Conservation (phyloP, 192 early-diverging fungal species). For the Rhizophagus clarus region DNA sequence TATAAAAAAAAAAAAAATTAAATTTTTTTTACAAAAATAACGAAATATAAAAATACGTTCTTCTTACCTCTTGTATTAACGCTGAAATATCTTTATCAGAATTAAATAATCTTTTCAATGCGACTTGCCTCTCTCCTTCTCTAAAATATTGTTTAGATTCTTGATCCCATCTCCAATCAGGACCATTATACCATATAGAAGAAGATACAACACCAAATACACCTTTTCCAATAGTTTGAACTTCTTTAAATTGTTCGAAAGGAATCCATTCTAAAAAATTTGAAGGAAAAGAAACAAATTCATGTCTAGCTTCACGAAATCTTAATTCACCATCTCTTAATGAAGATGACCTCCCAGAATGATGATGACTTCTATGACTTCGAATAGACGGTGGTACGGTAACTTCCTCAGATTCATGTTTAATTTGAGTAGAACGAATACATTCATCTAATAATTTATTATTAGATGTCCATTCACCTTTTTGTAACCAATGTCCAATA, state of each 20-base stretch:
- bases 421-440: neutral
- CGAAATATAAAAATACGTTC: neutral
- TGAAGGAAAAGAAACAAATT: neutral
- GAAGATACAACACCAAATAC: conserved; percentile 4
- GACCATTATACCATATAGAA: conserved; percentile 19
- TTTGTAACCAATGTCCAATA: neutral
- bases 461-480: neutral
- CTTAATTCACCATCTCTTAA: neutral
- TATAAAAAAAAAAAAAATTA: neutral
- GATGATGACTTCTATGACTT: neutral
- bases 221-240: neutral
- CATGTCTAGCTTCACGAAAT: neutral
- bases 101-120: conserved; percentile 18
- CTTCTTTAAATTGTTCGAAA: conserved; percentile 16
- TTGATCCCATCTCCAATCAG: conserved; percentile 15
- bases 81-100: neutral
- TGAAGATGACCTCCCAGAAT: neutral
- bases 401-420: neutral
- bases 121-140: neutral
- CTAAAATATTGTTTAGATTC: neutral
- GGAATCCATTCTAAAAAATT: conserved; percentile 24
- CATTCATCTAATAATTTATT: neutral
- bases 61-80: conserved; percentile 20
- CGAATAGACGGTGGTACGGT: neutral
- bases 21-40: neutral